Percentiles rank a stretch among this genome's conserved stretches.
Evolutionary conservation across 1,284 basidiomycete species (phyloP).

Genomic region (Coniophora puteana): DNA sequence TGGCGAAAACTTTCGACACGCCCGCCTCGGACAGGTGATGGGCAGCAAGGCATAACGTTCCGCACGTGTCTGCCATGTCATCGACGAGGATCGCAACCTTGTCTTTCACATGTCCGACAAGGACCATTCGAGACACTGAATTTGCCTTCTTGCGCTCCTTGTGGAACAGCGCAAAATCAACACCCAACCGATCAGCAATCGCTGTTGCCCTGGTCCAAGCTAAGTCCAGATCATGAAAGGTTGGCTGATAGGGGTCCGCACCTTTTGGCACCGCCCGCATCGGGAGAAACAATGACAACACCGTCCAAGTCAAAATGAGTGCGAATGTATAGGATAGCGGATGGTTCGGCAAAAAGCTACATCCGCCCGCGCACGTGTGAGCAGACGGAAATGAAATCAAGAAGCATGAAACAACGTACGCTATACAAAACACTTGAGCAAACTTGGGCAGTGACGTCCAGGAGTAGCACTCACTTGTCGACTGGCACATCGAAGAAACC

Average conservation of each 20-base stretch:
- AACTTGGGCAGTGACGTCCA: conserved; percentile 8
- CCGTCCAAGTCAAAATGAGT: conserved; percentile 86
- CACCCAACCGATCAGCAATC: conserved; percentile 93
- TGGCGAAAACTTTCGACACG: conserved; percentile 82
- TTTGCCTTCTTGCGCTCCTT: conserved; percentile 99
- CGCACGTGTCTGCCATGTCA: conserved; percentile 99
- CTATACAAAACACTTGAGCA: conserved; percentile 30
- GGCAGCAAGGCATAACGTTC: conserved; percentile 93
- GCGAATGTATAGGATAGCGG: conserved; percentile 93
- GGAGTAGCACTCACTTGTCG: conserved; percentile 80
- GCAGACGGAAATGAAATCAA: conserved; percentile 15
- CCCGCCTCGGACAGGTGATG: conserved; percentile 89
- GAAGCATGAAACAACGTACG: conserved; percentile 38
- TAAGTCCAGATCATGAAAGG: too few relatives aligned
- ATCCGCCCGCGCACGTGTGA: conserved; percentile 20
- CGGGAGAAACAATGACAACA: conserved; percentile 96
- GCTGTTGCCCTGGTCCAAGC: conserved; percentile 85
- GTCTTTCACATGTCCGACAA: conserved; percentile 91
- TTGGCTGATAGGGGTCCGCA: conserved; percentile 32
- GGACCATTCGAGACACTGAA: conserved; percentile 98
- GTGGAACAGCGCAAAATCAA: conserved; percentile 99
- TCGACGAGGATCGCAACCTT: conserved; percentile 98
- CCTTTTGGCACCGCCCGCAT: conserved; percentile 99
- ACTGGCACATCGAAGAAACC: conserved; percentile 99
- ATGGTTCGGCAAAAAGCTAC: conserved; percentile 96